Percentiles rank a stretch among this genome's conserved stretches.
These are phyloP conservation scores for Elsinoe arachidis DNA, from an alignment of 2,329 filamentous ascomycete species.

Conservation along the genomic window DNA sequence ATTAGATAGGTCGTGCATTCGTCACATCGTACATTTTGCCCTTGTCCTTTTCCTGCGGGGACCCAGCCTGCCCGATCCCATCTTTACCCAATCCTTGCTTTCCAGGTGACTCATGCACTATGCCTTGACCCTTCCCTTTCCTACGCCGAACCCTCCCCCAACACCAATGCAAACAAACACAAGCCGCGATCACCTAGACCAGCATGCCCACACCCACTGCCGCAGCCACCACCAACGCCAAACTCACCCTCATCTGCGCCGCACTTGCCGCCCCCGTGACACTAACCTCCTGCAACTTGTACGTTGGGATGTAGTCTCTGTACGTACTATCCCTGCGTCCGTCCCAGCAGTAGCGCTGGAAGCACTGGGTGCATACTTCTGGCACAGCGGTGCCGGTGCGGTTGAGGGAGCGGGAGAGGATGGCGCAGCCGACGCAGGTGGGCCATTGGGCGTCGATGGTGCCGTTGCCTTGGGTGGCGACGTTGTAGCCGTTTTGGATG, in stretches of 20 bases:
- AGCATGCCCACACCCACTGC: neutral
- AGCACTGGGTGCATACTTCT: constrained; percentile 65
- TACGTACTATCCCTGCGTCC: constrained; percentile 50
- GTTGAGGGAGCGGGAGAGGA: constrained; percentile 65
- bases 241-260: neutral
- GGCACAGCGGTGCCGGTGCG: constrained; percentile 63
- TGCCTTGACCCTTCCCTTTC: neutral
- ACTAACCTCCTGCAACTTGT: constrained; percentile 12
- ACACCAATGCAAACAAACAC: neutral
- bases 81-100: neutral
- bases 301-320: constrained; percentile 14
- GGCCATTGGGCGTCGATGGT: constrained; percentile 69
- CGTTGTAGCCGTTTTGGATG: constrained; percentile 78
- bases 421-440: constrained; percentile 78
- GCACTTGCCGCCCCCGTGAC: neutral
- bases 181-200: constrained; percentile 1
- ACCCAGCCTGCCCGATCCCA: neutral
- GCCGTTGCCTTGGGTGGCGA: constrained; percentile 73
- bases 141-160: neutral
- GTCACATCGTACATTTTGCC: constrained; percentile 10
- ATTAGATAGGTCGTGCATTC: constrained; percentile 11
- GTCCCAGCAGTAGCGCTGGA: constrained; percentile 83
- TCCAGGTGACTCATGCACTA: neutral
- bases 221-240: neutral
- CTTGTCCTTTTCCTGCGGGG: neutral